phyloP scores from a whole-genome alignment of 1,284 basidiomycete genomes.

The Meira miltonrushii region DNA sequence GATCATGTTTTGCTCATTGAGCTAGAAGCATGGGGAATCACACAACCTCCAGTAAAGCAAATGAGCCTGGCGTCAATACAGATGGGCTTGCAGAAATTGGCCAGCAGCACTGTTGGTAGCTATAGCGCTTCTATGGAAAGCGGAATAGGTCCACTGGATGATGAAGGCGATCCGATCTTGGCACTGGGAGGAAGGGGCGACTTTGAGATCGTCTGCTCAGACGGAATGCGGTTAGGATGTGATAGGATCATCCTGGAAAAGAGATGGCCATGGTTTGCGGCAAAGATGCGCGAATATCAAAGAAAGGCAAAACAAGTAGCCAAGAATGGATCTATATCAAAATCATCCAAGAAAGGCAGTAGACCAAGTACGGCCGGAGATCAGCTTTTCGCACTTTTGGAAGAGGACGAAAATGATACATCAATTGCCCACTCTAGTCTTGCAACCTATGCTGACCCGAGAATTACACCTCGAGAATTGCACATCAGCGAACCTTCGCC shows the following conservation, averaged over 20 bases:
- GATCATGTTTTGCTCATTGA: slow-evolving; percentile 43
- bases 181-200: slow-evolving; percentile 57
- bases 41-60: slow-evolving; percentile 32
- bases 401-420: neutral
- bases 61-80: neutral
- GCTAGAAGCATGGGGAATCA: slow-evolving; percentile 46
- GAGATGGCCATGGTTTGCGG: slow-evolving; percentile 88
- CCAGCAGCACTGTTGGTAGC: slow-evolving; percentile 14
- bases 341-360: neutral
- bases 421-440: neutral
- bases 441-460: slow-evolving; percentile 59
- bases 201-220: slow-evolving; percentile 85
- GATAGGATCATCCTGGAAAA: slow-evolving; percentile 75
- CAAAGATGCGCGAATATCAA: slow-evolving; percentile 56
- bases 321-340: slow-evolving; percentile 7
- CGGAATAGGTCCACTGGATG: neutral
- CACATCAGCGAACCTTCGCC: slow-evolving; percentile 81
- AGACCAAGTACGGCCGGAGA: slow-evolving; percentile 1
- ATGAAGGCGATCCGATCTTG: neutral
- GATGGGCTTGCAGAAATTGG: slow-evolving; percentile 37
- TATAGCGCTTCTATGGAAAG: neutral
- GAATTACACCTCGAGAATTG: slow-evolving; percentile 71
- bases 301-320: slow-evolving; percentile 25
- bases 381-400: neutral
- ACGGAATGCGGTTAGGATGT: slow-evolving; percentile 74